Conservation (phyloP, 2,329 filamentous ascomycete species). For the Phyllosticta capitalensis region DNA sequence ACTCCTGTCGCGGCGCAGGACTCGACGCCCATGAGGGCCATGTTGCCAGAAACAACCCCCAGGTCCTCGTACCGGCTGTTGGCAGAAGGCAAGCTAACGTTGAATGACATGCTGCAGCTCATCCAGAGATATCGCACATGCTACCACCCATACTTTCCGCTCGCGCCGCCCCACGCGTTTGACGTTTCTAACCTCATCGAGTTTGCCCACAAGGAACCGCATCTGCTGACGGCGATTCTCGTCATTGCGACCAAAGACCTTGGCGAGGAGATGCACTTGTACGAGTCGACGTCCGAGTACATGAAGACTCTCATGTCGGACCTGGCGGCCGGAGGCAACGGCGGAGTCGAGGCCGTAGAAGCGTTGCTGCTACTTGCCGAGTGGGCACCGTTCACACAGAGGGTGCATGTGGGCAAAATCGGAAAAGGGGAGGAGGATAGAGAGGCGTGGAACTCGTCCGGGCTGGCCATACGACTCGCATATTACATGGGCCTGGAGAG, state of each 20-base stretch:
- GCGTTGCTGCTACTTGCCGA: conserved; percentile 60
- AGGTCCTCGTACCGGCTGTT: conserved; percentile 34
- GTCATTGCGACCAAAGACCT: conserved; percentile 64
- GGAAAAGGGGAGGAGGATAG: conserved; percentile 65
- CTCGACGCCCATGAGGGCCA: conserved; percentile 12
- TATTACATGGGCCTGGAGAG: conserved; percentile 63
- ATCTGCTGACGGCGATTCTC: conserved; percentile 60
- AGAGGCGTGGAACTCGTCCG: conserved; percentile 69
- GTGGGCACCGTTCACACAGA: conserved; percentile 60
- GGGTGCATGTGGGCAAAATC: conserved; percentile 51
- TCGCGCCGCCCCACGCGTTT: conserved; percentile 54
- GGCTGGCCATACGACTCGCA: conserved; percentile 57
- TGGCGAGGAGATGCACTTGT: conserved; percentile 52
- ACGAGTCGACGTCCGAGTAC: conserved; percentile 57
- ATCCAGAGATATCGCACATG: conserved; percentile 52
- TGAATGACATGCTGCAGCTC: conserved; percentile 42
- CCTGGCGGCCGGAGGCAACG: conserved; percentile 56
- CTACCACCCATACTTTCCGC: conserved; percentile 61
- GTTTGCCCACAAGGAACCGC: conserved; percentile 52
- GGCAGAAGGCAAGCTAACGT: conserved; percentile 31
- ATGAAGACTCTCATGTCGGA: conserved; percentile 61
- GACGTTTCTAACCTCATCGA: conserved; percentile 43
- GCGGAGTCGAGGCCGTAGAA: conserved; percentile 61
- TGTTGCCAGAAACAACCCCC: conserved; percentile 26
- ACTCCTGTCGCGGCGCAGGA: conserved; percentile 15